Conservation (phyloP, 352 stramenopile genomes). For the Phytophthora fragariaefolia region DNA sequence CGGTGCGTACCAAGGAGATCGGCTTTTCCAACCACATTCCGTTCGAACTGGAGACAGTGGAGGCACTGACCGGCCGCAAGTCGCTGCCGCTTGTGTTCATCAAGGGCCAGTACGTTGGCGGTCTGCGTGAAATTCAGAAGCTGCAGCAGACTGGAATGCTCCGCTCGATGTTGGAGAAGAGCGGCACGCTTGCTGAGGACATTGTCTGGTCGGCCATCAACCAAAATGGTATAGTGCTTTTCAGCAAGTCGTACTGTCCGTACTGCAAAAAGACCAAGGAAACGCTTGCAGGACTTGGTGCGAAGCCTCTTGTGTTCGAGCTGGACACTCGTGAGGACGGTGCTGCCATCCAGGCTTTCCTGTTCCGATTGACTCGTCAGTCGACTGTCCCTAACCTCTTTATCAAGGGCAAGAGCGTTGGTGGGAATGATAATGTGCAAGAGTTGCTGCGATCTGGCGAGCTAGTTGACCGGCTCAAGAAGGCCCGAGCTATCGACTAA, state of each 20-base stretch:
- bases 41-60: conserved; percentile 81
- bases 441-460: conserved; percentile 86
- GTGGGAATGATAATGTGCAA: conserved; percentile 95
- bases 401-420: conserved; percentile 95
- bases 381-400: conserved; percentile 98
- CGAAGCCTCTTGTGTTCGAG: conserved; percentile 77
- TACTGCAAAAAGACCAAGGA: conserved; percentile 90
- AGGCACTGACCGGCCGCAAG: conserved; percentile 89
- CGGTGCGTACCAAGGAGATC: conserved; percentile 63
- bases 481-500: conserved; percentile 62
- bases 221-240: conserved; percentile 77
- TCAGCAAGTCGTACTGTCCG: conserved; percentile 88
- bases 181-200: conserved; percentile 70
- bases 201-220: conserved; percentile 79
- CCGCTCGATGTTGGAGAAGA: conserved; percentile 83
- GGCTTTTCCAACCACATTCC: conserved; percentile 60
- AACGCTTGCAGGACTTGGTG: conserved; percentile 60
- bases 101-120: conserved; percentile 92
- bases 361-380: conserved; percentile 93
- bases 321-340: conserved; percentile 89
- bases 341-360: conserved; percentile 90
- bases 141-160: conserved; percentile 86
- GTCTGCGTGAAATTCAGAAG: conserved; percentile 93
- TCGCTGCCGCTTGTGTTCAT: conserved; percentile 98
- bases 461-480: conserved; percentile 89